Percentiles rank a stretch among this genome's conserved stretches.
Evolutionary conservation across 805 yeast genomes (phyloP).

Genomic region (Vanderwaltozyma verrucispora): DNA sequence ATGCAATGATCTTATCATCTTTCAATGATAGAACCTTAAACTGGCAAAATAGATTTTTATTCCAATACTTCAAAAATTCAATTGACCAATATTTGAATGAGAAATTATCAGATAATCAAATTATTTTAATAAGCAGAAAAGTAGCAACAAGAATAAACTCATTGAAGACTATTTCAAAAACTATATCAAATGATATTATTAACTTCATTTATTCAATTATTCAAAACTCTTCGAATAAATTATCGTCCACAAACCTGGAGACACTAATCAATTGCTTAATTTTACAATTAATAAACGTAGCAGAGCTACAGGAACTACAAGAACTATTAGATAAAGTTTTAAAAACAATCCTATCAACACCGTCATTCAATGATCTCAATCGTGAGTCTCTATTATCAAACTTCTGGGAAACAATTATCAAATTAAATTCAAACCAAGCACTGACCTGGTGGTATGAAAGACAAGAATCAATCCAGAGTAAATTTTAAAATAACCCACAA

Average conservation of each 20-base stretch:
- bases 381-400: slow-evolving; percentile 6
- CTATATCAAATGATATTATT: slow-evolving; percentile 1
- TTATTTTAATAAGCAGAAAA: slow-evolving; percentile 10
- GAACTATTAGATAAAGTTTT: slow-evolving; percentile 21
- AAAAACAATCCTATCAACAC: slow-evolving; percentile 6
- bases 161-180: slow-evolving; percentile 8
- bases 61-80: slow-evolving; percentile 9
- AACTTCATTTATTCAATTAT: background rate
- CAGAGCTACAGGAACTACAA: background rate
- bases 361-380: slow-evolving; percentile 3
- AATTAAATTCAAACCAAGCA: slow-evolving; percentile 10
- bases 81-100: slow-evolving; percentile 8
- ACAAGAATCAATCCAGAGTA: slow-evolving; percentile 3
- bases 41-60: slow-evolving; percentile 13
- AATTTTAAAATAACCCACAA: background rate
- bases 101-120: slow-evolving; percentile 13
- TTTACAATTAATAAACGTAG: slow-evolving; percentile 10
- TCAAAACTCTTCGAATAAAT: background rate
- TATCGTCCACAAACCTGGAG: background rate
- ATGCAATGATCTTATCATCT: slow-evolving; percentile 12
- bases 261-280: slow-evolving; percentile 17
- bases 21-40: slow-evolving; percentile 1
- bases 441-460: slow-evolving; percentile 24
- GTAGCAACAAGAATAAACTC: slow-evolving; percentile 9
- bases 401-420: slow-evolving; percentile 17